These are phyloP conservation scores for Usnea hakonensis DNA, from an alignment of 495 filamentous ascomycete species.

Conservation along the genomic window DNA sequence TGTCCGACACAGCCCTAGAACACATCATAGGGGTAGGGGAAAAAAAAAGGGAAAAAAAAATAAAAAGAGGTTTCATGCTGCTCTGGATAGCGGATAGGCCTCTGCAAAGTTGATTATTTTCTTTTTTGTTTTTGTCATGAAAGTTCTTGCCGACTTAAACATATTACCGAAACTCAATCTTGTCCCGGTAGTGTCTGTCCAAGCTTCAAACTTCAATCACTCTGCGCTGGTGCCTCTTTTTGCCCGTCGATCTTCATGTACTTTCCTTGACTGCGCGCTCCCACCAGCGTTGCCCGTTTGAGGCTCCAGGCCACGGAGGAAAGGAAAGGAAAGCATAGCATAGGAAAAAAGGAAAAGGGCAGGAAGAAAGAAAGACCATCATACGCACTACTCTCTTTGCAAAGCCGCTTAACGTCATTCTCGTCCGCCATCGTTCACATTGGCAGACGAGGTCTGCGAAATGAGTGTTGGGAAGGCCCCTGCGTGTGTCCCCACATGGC, in stretches of 20 bases:
- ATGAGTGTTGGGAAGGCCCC: constrained; percentile 26
- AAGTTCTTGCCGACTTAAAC: background rate
- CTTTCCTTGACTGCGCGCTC: background rate
- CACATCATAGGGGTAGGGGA: too few relatives aligned
- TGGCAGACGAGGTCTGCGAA: background rate
- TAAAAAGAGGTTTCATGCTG: background rate
- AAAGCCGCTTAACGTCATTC: background rate
- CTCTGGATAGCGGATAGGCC: too few relatives aligned
- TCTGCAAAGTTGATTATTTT: too few relatives aligned
- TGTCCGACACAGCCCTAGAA: too few relatives aligned
- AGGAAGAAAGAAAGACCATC: too few relatives aligned
- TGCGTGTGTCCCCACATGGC: constrained; percentile 44
- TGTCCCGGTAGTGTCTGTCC: constrained; percentile 1
- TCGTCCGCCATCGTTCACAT: background rate
- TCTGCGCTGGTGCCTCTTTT: background rate
- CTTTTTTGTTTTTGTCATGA: too few relatives aligned
- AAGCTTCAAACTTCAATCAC: background rate
- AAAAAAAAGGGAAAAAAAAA: background rate
- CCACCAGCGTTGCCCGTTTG: background rate
- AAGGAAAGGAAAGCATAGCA: too few relatives aligned
- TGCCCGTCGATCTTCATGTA: background rate
- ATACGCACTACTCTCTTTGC: background rate
- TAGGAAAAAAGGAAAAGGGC: too few relatives aligned
- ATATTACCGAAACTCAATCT: constrained; percentile 2
- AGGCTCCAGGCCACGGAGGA: too few relatives aligned